A percentile compares a stretch with the other conserved stretches of the same genome.
Evolutionary conservation across 2,329 filamentous ascomycete genomes (phyloP).

Genomic region (Talaromyces rugulosus): DNA sequence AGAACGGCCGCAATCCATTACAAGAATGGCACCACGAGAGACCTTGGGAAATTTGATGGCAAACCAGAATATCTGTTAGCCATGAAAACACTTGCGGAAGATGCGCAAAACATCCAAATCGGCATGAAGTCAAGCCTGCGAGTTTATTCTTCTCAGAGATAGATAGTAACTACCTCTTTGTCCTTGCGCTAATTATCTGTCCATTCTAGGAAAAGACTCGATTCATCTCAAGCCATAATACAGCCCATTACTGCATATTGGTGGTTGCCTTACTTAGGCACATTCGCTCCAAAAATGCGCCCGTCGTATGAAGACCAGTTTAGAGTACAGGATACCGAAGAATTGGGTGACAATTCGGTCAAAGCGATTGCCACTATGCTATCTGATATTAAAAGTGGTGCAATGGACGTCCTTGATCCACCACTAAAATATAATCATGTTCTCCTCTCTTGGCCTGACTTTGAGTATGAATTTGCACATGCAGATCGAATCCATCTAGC

Average conservation of each 20-base stretch:
- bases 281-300: neutral
- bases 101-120: neutral
- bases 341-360: neutral
- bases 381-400: neutral
- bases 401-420: conserved; percentile 3
- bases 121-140: conserved; percentile 1
- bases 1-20: conserved; percentile 10
- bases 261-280: neutral
- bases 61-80: conserved; percentile 8
- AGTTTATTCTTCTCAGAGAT: neutral
- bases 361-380: conserved; percentile 3
- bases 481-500: neutral
- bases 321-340: neutral
- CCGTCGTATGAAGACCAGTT: neutral
- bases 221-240: neutral
- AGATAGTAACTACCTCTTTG: neutral
- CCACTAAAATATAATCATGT: conserved; percentile 3
- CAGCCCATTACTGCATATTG: neutral
- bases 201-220: neutral
- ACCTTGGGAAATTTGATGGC: conserved; percentile 7
- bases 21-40: conserved; percentile 9
- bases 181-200: neutral
- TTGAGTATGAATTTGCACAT: neutral
- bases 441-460: conserved; percentile 3
- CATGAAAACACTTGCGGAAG: conserved; percentile 6